Conservation (phyloP, 2,329 filamentous ascomycete genomes). For the Arthrinium phaeospermum region DNA sequence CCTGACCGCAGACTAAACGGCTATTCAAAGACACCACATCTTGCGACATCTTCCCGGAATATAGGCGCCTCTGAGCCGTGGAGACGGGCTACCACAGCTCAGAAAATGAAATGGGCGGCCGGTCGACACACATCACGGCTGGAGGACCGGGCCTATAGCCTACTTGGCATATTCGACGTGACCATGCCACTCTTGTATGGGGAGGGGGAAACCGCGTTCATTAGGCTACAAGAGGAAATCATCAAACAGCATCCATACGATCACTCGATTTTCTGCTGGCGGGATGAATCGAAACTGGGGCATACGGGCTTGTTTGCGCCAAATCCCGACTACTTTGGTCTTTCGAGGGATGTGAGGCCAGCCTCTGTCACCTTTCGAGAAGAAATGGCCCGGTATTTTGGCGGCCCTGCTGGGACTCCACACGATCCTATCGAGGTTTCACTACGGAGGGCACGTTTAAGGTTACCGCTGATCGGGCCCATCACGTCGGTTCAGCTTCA, state of each 20-base stretch:
- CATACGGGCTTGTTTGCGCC: neutral
- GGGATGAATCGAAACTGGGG: neutral
- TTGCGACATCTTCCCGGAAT: neutral
- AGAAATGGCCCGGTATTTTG: neutral
- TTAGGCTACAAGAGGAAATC: constrained; percentile 38
- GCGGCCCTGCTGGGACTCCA: too few species aligned
- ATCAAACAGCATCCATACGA: constrained; percentile 24
- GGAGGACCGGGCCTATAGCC: constrained; percentile 40
- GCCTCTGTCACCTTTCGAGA: neutral
- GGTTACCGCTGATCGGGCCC: neutral
- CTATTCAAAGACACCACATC: neutral
- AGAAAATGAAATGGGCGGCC: constrained; percentile 34
- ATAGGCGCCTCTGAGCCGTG: neutral
- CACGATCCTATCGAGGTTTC: neutral
- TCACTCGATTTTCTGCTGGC: neutral
- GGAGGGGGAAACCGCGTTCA: constrained; percentile 37
- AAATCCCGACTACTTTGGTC: neutral
- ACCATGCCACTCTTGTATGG: constrained; percentile 41
- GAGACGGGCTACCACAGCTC: neutral
- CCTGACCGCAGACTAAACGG: neutral
- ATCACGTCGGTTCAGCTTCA: neutral
- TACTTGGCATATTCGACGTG: constrained; percentile 40
- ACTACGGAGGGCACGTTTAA: neutral
- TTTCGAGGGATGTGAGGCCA: neutral
- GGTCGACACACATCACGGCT: constrained; percentile 30